A percentile compares a stretch with the other conserved stretches of the same genome.
Conservation (phyloP, 2,329 filamentous ascomycete genomes). For the Aspergillus fumigatus region DNA sequence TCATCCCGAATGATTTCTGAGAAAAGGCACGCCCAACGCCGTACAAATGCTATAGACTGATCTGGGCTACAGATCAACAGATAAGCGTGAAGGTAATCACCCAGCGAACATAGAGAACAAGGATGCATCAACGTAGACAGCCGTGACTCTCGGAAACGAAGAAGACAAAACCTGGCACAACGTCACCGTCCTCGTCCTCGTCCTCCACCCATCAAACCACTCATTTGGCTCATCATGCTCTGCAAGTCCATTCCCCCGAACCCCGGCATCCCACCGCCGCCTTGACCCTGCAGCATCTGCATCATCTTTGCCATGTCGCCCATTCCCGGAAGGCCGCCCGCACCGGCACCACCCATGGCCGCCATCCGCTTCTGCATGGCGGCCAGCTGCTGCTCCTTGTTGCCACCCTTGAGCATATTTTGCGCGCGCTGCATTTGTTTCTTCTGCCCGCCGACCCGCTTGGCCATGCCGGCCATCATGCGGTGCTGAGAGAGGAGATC, state of each 20-base stretch:
- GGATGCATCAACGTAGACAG: neutral
- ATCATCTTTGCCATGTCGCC: conserved; percentile 89
- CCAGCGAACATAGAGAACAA: conserved; percentile 7
- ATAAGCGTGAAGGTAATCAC: conserved; percentile 14
- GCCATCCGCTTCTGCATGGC: conserved; percentile 96
- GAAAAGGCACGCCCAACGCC: conserved; percentile 16
- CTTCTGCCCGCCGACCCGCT: conserved; percentile 97
- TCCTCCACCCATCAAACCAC: conserved; percentile 52
- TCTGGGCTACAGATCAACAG: neutral
- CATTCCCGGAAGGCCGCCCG: conserved; percentile 61
- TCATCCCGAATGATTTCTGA: neutral
- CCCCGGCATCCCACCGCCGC: conserved; percentile 63
- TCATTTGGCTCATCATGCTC: conserved; percentile 73
- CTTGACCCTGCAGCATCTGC: conserved; percentile 83
- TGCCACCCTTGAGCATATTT: conserved; percentile 82
- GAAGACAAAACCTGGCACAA: neutral
- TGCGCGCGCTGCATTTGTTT: conserved; percentile 96
- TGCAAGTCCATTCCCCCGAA: conserved; percentile 56
- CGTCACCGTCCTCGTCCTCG: conserved; percentile 29
- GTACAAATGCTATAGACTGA: conserved; percentile 9
- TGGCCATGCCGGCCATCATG: conserved; percentile 99
- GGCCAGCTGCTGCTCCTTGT: conserved; percentile 88
- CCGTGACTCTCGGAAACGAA: conserved; percentile 2
- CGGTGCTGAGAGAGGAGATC: conserved; percentile 95
- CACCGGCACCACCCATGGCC: conserved; percentile 76